Base-by-base conservation (phyloP, 176 grass and related monocot genomes). In the Alloteropsis semialata region DNA sequence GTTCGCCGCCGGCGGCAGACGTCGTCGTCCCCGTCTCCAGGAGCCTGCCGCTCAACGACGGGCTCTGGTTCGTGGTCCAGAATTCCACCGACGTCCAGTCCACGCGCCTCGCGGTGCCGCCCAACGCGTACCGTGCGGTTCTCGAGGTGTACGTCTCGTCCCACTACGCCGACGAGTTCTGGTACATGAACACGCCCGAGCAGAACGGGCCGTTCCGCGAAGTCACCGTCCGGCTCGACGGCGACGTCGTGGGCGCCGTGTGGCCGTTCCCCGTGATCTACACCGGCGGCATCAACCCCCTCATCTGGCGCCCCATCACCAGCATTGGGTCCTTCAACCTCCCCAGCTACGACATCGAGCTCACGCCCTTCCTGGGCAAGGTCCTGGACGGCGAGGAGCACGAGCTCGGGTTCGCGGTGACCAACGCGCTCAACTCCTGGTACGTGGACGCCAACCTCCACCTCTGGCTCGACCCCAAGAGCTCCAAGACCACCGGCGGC, bases 231-330 rank as follows among this genome's bases (percentile, higher is more conserved):
- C 56, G 15, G 7, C 76, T 98, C 30, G 96, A 98, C 43, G 91
- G 85, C 41, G 71, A 85, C 38, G 79, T 98, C 55, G 89, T 98
- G 1, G 96, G 92, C 8, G 88, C 92, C 2, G 89, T 98, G 51
- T 98, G 96, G 96, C 96, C 96, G 44, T 98, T 95, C 81, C 90
- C 96, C 0, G 93, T 98, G 43, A 92, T 98, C 89, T 93, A 95
- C 79, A 90, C 96, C 3, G 96, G 92, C 18, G 96, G 96, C 16
- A 60, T 98, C 51, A 95, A 93, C 71, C 96, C 96, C 1, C 91
- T 98, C 50, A 88, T 98, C 41, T 99, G 96, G 96, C 94, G 93
- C 18, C 96, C 96, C 46, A 96, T 99, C 81, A 90, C 96, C 50
- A 82, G 89, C 85, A 99, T 99, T 50, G 93, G 93, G 6, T 99